Evolutionary conservation across 768 basidiomycete genomes (phyloP), one percentile per base, ranked within the genome.

Genomic region (Auricularia auricula-judae): DNA sequence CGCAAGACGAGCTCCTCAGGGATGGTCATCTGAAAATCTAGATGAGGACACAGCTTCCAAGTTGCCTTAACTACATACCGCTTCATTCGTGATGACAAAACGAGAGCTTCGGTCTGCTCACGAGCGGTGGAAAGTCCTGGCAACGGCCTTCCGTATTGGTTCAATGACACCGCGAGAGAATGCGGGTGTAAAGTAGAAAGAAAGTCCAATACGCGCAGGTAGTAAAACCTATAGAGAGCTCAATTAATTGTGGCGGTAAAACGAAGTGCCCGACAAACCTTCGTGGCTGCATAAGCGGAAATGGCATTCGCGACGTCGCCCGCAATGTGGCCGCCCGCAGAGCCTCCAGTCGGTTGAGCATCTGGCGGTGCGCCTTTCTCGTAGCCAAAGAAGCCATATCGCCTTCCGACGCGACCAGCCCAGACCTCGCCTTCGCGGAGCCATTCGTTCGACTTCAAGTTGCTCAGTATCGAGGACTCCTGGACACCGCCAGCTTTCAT

Each of bases 301-400:
- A 92, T 82, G 2, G 85, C 90, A 71, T 93, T 93, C 3, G 90
- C 87, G 4, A 92, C 83, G 70, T 92, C 89, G 16, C 87, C 86
- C 8, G 86, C 88, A 42, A 91, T 73, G 64, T 75, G 75, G 12
- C 75, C 76, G 36, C 65, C 51, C 14, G 63, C 65, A 44, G 56
- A 16, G 80, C 70, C 4, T 70, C 67, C n/a, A 69, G 63, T 11
- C 18, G 23, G 54, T 12, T 39, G 64, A 39, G 1, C 42, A 34
- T 67, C 69, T 1, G 29, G 23, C 23, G 56, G 56, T 0, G 56
- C 63, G 12, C 80, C 74, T 71, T 87, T 89, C 73, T 85, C 81
- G 68, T 85, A 87, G 10, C 92, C 93, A 73, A 93, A 88, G 11
- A 89, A 65, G 1, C 92, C 92, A 74, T 96, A 94, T 44, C 87